Base-by-base conservation (phyloP, 345 rosid genomes). In the Salix arbutifolia region DNA sequence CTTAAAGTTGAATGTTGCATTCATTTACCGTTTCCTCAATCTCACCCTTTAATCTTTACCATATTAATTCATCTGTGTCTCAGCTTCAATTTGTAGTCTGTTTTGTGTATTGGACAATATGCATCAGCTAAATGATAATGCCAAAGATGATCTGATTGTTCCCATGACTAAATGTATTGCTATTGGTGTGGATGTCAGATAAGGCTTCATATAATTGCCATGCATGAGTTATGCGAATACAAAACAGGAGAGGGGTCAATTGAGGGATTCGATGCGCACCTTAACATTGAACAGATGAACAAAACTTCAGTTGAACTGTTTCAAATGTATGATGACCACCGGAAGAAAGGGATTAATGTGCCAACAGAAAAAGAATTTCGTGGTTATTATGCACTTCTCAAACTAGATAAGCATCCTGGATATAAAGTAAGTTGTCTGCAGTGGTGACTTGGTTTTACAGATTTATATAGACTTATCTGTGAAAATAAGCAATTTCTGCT, bases 401-500 rank as follows among this genome's bases (percentile, higher is more conserved):
- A 96, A 85, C 91, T 96, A 50, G 99, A 96, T 89, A 96, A 92
- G 83, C 99, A 96, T 90, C 99, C 99, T 61, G 99, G 99, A 75
- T 96, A 96, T 76, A 96, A 86, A 84, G 99, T 92, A 79, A 90
- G 91, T 82, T 42, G n/a, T 73, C 70, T 66, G 71, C 67, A 72
- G 33, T 65, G 58, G 58, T 26, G 76, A 72, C 74, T 76, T 67
- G 60, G 48, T 23, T 83, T 62, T 33, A 60, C 65, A 72, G 44
- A 23, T 83, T 80, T 38, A 25, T 76, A 65, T 61, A 18, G 30
- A 67, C 31, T 73, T 75, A 65, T 75, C 48, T 69, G 52, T 60
- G 68, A 70, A 70, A 76, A 60, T 74, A 42, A 81, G 76, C 70
- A 73, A 58, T 70, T 83, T 30, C 74, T 83, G 62, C 77, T 84